Evolutionary conservation across 1,139 yeast species (phyloP).

Genomic region (Pichia inconspicua): DNA sequence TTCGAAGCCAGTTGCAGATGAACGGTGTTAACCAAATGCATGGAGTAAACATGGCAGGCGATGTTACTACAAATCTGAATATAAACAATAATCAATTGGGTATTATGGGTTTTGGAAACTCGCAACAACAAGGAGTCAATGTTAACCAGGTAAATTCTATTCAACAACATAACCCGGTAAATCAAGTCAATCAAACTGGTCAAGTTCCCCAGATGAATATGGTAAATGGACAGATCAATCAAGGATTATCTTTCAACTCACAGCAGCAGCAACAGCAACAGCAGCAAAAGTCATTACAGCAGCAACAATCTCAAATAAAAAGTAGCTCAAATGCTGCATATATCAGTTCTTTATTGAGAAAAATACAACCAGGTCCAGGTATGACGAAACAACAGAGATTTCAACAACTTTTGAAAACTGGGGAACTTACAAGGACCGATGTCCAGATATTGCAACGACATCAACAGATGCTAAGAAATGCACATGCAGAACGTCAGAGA

Average conservation of each 20-base stretch:
- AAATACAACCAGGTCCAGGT: slow-evolving; percentile 28
- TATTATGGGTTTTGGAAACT: not conserved
- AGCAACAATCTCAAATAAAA: not conserved
- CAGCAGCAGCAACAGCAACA: not conserved
- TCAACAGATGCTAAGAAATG: slow-evolving; percentile 26
- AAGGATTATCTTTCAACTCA: not conserved
- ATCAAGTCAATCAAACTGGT: not conserved
- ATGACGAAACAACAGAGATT: slow-evolving; percentile 26
- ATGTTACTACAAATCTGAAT: not conserved
- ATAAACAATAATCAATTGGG: not conserved
- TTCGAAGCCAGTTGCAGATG: not conserved
- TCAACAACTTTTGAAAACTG: slow-evolving; percentile 25
- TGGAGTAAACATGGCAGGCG: not conserved
- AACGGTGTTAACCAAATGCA: not conserved
- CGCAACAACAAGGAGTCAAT: not conserved
- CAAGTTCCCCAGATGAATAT: not conserved
- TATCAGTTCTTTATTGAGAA: slow-evolving; percentile 21
- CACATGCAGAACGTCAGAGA: slow-evolving; percentile 21
- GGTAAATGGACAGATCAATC: not conserved
- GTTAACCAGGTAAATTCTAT: not conserved
- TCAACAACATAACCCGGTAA: slow-evolving; percentile 1
- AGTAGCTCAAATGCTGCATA: slow-evolving; percentile 14
- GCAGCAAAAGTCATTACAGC: not conserved
- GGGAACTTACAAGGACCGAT: slow-evolving; percentile 26
- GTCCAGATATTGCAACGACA: slow-evolving; percentile 25